phyloP scores from a whole-genome alignment of 139 green algal genomes.

The Deuterostichococcus epilithicus region DNA sequence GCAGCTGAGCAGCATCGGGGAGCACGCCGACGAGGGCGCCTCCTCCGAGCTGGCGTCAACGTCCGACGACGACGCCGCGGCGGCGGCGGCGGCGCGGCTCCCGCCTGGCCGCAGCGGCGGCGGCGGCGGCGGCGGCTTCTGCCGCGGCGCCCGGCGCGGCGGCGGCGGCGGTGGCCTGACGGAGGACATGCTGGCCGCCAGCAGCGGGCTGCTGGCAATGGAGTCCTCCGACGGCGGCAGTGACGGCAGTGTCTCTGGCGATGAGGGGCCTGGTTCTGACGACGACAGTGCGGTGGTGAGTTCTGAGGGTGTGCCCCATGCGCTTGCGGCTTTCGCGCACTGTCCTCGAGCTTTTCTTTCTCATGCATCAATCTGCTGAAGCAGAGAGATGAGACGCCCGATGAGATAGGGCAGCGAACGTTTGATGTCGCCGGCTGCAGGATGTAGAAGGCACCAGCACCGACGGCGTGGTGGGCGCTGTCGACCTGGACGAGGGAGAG shows the following conservation, averaged over 20 bases:
- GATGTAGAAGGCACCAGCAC: background rate
- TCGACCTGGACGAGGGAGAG: background rate
- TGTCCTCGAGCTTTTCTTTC: too few species aligned
- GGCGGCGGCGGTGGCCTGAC: background rate
- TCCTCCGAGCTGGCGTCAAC: background rate
- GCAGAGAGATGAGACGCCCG: too few species aligned
- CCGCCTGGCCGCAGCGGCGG: too few species aligned
- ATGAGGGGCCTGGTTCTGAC: background rate
- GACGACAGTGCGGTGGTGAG: too few species aligned
- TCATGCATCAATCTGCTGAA: background rate
- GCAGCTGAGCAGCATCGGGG: background rate
- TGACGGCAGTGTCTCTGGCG: background rate
- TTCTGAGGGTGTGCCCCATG: too few species aligned
- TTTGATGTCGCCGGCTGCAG: background rate
- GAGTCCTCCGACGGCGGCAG: background rate
- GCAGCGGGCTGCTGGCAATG: conserved; percentile 10
- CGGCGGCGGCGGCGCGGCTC: too few species aligned
- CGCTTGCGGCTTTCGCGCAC: too few species aligned
- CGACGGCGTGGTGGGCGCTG: background rate
- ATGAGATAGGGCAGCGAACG: too few species aligned
- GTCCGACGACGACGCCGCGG: background rate
- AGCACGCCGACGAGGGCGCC: background rate
- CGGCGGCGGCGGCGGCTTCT: background rate
- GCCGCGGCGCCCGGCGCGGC: too few species aligned
- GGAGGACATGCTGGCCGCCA: conserved; percentile 14